Conservation (phyloP, 768 basidiomycete species). For the Collybiopsis confluens region DNA sequence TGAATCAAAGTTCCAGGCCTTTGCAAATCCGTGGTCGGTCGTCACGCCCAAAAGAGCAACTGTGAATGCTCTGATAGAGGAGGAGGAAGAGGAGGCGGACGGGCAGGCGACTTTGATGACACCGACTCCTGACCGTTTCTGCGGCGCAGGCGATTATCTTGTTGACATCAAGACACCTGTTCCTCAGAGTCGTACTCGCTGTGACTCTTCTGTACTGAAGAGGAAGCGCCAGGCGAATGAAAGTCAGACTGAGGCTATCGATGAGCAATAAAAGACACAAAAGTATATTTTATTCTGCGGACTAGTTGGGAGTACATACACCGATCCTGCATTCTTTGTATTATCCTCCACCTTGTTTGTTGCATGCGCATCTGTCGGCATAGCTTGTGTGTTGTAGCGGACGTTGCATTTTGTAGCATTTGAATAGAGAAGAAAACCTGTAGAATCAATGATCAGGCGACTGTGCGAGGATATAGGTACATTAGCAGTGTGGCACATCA, state of each 20-base stretch:
- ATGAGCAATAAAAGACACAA: not conserved
- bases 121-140: not conserved
- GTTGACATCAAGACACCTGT: not conserved
- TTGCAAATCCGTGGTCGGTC: not conserved
- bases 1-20: not conserved
- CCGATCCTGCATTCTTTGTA: too few species aligned
- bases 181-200: not conserved
- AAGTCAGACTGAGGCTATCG: not conserved
- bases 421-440: too few species aligned
- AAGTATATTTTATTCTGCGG: not conserved
- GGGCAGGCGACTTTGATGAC: not conserved
- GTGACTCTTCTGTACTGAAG: not conserved
- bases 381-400: too few species aligned
- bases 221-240: constrained; percentile 2
- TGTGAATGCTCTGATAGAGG: too few species aligned
- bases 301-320: too few species aligned
- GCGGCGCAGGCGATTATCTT: not conserved
- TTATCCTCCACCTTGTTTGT: too few species aligned
- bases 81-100: not conserved
- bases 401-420: too few species aligned
- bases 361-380: too few species aligned
- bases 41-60: not conserved
- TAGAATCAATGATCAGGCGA: too few species aligned
- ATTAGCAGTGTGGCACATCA: too few species aligned
- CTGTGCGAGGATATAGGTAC: too few species aligned